These are phyloP conservation scores for Exophiala aquamarina DNA, from an alignment of 2,329 filamentous ascomycete genomes.

Conservation along the genomic window DNA sequence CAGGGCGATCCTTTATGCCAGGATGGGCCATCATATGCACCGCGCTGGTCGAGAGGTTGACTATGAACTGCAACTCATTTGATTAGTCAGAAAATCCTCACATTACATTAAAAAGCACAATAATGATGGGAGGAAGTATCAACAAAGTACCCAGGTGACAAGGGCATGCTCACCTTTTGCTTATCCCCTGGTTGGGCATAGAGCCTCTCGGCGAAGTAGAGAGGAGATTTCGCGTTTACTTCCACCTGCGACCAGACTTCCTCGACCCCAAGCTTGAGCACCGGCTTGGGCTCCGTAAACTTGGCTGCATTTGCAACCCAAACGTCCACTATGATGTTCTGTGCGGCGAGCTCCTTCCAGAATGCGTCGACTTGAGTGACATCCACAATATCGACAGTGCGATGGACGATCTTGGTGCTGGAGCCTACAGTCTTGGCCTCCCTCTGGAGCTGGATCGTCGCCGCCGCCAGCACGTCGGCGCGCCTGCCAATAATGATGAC, in stretches of 20 bases:
- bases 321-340: constrained; percentile 6
- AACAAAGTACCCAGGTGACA: neutral
- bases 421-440: constrained; percentile 1
- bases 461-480: constrained; percentile 1
- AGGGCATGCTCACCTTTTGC: constrained; percentile 1
- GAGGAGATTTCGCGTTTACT: constrained; percentile 7
- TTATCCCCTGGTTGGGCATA: constrained; percentile 1
- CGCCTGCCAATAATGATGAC: constrained; percentile 57
- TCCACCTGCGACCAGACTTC: constrained; percentile 47
- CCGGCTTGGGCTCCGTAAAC: constrained; percentile 2
- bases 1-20: neutral
- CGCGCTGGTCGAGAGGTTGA: neutral
- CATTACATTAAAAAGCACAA: too few species aligned
- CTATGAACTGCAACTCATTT: neutral
- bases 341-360: constrained; percentile 2
- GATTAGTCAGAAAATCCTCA: neutral
- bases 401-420: constrained; percentile 1
- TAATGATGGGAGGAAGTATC: too few species aligned
- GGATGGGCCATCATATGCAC: neutral
- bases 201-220: constrained; percentile 6
- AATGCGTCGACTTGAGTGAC: constrained; percentile 1
- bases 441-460: constrained; percentile 23
- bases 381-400: constrained; percentile 1
- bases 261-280: constrained; percentile 31
- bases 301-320: constrained; percentile 10